Percentiles rank a stretch among this genome's conserved stretches.
Conservation (phyloP, 768 basidiomycete genomes). For the Pulveroboletus frians region DNA sequence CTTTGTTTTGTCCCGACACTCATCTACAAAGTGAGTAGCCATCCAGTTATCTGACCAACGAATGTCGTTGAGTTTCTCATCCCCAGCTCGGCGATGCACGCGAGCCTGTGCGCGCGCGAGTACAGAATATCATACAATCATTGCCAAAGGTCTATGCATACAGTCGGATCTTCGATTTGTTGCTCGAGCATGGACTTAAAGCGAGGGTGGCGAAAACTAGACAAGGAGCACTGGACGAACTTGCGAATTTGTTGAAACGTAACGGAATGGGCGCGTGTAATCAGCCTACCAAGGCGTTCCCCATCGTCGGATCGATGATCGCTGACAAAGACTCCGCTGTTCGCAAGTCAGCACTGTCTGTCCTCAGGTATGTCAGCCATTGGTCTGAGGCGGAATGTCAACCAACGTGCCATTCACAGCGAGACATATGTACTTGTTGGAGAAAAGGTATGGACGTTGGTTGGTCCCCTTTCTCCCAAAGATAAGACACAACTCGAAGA, state of each 20-base stretch:
- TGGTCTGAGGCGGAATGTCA: constrained; percentile 1
- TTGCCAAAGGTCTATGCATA: constrained; percentile 90
- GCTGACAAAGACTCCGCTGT: constrained; percentile 87
- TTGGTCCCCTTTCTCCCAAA: constrained; percentile 72
- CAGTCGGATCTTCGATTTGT: constrained; percentile 82
- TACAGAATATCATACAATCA: constrained; percentile 78
- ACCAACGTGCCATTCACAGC: constrained; percentile 36
- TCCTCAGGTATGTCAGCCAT: constrained; percentile 59
- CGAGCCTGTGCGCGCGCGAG: constrained; percentile 72
- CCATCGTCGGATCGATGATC: constrained; percentile 70
- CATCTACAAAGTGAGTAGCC: constrained; percentile 69
- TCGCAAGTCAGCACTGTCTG: constrained; percentile 78
- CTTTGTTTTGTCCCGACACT: constrained; percentile 85
- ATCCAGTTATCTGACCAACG: background rate
- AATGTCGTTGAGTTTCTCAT: constrained; percentile 1
- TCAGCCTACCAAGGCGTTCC: constrained; percentile 76
- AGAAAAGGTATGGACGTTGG: constrained; percentile 78
- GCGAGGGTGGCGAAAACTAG: constrained; percentile 91
- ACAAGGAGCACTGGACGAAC: constrained; percentile 80
- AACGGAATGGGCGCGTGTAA: constrained; percentile 75
- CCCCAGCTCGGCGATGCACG: constrained; percentile 86
- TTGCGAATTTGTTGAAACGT: constrained; percentile 69
- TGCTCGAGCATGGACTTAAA: constrained; percentile 84
- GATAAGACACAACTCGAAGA: constrained; percentile 93
- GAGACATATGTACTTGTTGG: constrained; percentile 80